Evolutionary conservation across 2,329 filamentous ascomycete species (phyloP).

Genomic region (Neofusicoccum kwambonambiense): DNA sequence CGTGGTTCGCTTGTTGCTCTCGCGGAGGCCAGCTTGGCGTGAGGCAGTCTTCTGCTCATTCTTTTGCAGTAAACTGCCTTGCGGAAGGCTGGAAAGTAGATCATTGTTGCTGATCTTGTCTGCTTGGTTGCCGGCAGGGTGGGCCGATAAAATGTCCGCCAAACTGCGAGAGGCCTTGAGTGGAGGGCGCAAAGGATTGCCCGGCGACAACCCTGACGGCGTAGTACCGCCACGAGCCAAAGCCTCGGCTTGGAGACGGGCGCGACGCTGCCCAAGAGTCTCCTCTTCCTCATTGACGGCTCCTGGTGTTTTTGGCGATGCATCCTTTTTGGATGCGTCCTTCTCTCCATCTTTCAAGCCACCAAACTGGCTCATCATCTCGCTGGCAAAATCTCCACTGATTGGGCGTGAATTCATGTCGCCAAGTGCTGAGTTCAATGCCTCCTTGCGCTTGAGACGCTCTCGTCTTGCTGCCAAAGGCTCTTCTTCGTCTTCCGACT

Average conservation of each 20-base stretch:
- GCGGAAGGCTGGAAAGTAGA: conserved; percentile 34
- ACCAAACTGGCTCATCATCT: conserved; percentile 57
- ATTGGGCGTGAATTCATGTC: conserved; percentile 52
- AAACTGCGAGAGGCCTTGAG: conserved; percentile 53
- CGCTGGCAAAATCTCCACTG: conserved; percentile 65
- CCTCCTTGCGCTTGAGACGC: conserved; percentile 61
- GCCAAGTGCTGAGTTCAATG: conserved; percentile 43
- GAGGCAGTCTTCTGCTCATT: conserved; percentile 38
- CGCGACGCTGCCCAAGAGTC: conserved; percentile 74
- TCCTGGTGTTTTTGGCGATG: conserved; percentile 25
- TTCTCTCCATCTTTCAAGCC: conserved; percentile 29
- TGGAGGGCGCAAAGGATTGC: conserved; percentile 29
- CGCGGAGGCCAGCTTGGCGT: conserved; percentile 34
- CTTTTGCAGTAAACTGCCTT: conserved; percentile 42
- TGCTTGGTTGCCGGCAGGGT: conserved; percentile 45
- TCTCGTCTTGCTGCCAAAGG: conserved; percentile 66
- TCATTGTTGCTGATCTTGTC: conserved; percentile 37
- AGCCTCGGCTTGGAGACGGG: conserved; percentile 68
- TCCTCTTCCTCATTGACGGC: conserved; percentile 59
- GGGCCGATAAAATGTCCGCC: conserved; percentile 60
- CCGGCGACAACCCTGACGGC: not conserved
- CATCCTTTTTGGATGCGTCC: conserved; percentile 22
- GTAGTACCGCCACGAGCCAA: conserved; percentile 39
- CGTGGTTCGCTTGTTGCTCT: conserved; percentile 32
- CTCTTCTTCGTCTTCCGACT: conserved; percentile 53